Evolutionary conservation across 495 filamentous ascomycete genomes (phyloP), one percentile per base, ranked within the genome.

Genomic region (Penicillium herquei): DNA sequence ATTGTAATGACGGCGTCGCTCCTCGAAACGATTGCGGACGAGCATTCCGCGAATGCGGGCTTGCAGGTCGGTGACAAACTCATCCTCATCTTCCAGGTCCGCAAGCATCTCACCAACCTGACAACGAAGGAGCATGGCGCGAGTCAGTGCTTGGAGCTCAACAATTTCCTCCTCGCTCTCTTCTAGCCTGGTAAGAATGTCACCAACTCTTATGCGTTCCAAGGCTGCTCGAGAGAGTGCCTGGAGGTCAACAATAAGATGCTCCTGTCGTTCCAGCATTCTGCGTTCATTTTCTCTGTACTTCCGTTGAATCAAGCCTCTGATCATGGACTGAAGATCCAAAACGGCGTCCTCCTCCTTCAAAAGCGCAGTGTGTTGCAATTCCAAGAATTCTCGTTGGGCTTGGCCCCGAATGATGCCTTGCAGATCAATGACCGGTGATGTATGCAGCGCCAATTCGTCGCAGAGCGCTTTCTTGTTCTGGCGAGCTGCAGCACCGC

Each of bases 1-100:
- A 50, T 87, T 84, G 74, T 92, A 98, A 72, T 91, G 92, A 11
- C 83, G 85, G 58, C 88, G 85, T 77, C 96, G 94, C 63, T 91
- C 90, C 40, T 81, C 84, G 62, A 96, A 98, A 32, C 78, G 80
- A 21, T 73, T 78, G 41, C 93, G 82, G 51, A 98, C 81, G 11
- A 96, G 60, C 56, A 80, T 83, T 21, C 87, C 94, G 62, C 90
- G 83, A 6, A 86, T 83, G 6, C 82, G 78, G 10, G 91, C 79
- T 67, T 99, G 95, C 6, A 96, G 65, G 30, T 87, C 87, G 32
- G 81, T 74, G 51, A 96, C 78, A 2, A 74, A 68, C 32, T 89
- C 85, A 64, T 97, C 94, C 51, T 93, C 81, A 35, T 86, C 85
- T 31, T 96, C 91, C 1, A 99, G 81, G 55, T 91, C 81, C 18